These are phyloP conservation scores for Chromera velia DNA, from an alignment of 73 alveolate genomes.

Conservation along the genomic window DNA sequence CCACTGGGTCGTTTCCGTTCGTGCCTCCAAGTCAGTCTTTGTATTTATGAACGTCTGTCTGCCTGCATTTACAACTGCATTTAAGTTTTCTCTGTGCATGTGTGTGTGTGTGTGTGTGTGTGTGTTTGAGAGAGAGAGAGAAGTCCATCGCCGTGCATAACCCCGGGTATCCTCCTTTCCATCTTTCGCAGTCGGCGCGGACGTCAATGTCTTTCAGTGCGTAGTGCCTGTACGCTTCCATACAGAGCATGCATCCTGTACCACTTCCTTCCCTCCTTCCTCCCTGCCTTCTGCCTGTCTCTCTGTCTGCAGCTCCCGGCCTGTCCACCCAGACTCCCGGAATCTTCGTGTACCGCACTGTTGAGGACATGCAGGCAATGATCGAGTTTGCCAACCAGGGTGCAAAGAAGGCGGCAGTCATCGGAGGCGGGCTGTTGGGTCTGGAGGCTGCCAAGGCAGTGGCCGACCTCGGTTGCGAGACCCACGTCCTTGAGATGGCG, in stretches of 20 bases:
- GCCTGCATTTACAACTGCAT: too few relatives aligned
- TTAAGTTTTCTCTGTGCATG: too few relatives aligned
- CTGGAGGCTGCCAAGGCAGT: constrained; percentile 41
- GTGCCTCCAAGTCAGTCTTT: constrained; percentile 15
- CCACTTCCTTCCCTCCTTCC: too few relatives aligned
- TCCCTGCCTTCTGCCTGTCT: too few relatives aligned
- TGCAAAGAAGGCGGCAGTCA: constrained; percentile 20
- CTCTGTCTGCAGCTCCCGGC: not conserved
- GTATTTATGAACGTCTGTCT: not conserved
- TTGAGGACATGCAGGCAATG: constrained; percentile 17
- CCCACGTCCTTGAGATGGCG: constrained; percentile 32
- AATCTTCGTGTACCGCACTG: constrained; percentile 28
- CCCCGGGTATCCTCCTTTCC: too few relatives aligned
- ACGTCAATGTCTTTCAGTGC: too few relatives aligned
- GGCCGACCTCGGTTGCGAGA: constrained; percentile 15
- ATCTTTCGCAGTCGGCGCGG: too few relatives aligned
- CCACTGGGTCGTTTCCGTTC: constrained; percentile 38
- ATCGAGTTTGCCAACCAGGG: not conserved
- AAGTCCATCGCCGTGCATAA: too few relatives aligned
- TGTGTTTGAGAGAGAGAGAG: too few relatives aligned
- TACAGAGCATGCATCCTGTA: too few relatives aligned
- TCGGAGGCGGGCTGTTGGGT: constrained; percentile 45
- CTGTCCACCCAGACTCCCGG: not conserved
- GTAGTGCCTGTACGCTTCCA: too few relatives aligned
- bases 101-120: not conserved